Evolutionary conservation across 2,329 filamentous ascomycete species (phyloP).

Genomic region (Beauveria varroae): DNA sequence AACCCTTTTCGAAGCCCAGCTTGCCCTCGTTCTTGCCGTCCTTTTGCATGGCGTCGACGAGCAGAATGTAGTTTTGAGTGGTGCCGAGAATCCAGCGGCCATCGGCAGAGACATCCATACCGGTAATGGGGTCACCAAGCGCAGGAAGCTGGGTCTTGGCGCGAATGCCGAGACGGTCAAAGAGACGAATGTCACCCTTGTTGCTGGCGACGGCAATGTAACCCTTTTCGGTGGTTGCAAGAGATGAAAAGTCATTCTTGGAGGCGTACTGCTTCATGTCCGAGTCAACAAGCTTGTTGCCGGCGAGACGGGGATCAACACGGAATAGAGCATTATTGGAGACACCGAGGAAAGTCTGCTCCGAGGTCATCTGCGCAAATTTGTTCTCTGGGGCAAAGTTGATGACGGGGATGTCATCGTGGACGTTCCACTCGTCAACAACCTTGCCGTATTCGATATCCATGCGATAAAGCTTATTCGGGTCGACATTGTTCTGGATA

Average conservation of each 20-base stretch:
- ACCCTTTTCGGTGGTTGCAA: constrained; percentile 91
- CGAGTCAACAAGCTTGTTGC: constrained; percentile 85
- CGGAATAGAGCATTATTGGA: constrained; percentile 91
- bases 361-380: constrained; percentile 93
- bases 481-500: constrained; percentile 72
- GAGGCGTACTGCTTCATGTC: constrained; percentile 93
- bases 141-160: constrained; percentile 96
- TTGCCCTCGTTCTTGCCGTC: constrained; percentile 94
- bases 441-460: constrained; percentile 97
- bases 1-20: constrained; percentile 92
- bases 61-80: constrained; percentile 85
- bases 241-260: constrained; percentile 94
- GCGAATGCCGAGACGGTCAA: constrained; percentile 92
- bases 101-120: constrained; percentile 90
- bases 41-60: constrained; percentile 87
- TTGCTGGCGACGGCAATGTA: constrained; percentile 96
- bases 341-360: constrained; percentile 90
- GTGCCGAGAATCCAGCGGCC: constrained; percentile 94
- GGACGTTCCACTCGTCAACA: constrained; percentile 96
- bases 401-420: constrained; percentile 88
- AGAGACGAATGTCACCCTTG: constrained; percentile 95
- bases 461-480: constrained; percentile 93
- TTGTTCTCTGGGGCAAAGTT: constrained; percentile 95
- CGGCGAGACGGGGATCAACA: constrained; percentile 81
- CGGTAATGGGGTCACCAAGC: constrained; percentile 88